These are phyloP conservation scores for Xerophyta viscosa DNA, from an alignment of 106 monocot genomes.

Conservation along the genomic window DNA sequence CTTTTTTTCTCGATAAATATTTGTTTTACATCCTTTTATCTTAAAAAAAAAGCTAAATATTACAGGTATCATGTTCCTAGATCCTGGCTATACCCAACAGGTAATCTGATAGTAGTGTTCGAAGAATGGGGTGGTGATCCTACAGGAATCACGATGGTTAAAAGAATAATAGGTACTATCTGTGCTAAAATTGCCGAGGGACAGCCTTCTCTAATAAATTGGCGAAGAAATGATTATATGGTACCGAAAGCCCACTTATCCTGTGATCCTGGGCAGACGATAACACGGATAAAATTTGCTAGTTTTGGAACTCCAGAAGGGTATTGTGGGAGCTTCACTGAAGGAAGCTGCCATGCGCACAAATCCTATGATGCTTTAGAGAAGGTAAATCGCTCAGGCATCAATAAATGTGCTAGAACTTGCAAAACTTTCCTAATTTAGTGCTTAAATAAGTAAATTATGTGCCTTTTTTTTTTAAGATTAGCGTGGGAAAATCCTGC, in stretches of 20 bases:
- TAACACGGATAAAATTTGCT: constrained; percentile 70
- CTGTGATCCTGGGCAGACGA: constrained; percentile 60
- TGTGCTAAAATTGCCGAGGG: constrained; percentile 80
- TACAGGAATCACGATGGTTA: constrained; percentile 63
- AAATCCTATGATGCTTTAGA: constrained; percentile 76
- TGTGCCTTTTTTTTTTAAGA: no score
- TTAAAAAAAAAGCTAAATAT: no score
- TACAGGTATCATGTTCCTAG: constrained; percentile 91
- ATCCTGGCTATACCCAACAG: constrained; percentile 74
- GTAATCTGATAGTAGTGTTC: constrained; percentile 74
- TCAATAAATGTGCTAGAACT: no score
- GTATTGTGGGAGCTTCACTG: constrained; percentile 57
- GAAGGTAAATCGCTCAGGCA: no score
- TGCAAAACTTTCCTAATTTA: no score
- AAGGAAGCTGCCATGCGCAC: constrained; percentile 81
- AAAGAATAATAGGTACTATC: constrained; percentile 46
- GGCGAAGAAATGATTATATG: constrained; percentile 41
- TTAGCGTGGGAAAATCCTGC: no score
- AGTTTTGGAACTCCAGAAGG: constrained; percentile 90
- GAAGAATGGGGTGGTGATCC: constrained; percentile 95
- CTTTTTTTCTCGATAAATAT: no score
- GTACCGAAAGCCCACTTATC: constrained; percentile 53
- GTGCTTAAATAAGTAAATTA: no score
- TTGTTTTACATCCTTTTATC: no score
- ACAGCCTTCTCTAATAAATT: constrained; percentile 69